These are phyloP conservation scores for Xylaria sp. DNA, from an alignment of 495 filamentous ascomycete species.

Conservation along the genomic window DNA sequence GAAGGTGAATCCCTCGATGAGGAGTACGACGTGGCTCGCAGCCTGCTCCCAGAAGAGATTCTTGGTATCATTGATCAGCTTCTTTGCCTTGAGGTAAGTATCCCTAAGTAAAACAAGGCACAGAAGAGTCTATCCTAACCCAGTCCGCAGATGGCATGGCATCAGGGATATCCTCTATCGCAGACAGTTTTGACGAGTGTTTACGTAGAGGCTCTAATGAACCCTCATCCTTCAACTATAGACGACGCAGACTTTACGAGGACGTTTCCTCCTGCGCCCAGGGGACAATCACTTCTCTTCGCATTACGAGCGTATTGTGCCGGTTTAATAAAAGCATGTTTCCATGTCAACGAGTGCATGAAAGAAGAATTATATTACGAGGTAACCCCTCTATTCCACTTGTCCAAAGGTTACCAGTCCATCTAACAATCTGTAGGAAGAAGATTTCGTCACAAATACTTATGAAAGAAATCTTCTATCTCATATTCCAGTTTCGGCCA, in stretches of 20 bases:
- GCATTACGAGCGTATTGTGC: constrained; percentile 88
- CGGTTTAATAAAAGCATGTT: constrained; percentile 82
- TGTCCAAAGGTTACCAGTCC: neutral
- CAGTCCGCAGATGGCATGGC: constrained; percentile 84
- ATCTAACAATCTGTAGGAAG: constrained; percentile 69
- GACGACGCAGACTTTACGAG: constrained; percentile 73
- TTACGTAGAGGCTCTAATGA: constrained; percentile 85
- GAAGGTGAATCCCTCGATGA: constrained; percentile 82
- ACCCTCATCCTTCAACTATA: constrained; percentile 68
- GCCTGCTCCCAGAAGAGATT: constrained; percentile 77
- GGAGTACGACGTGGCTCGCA: constrained; percentile 77
- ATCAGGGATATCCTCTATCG: constrained; percentile 90
- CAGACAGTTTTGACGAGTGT: constrained; percentile 95
- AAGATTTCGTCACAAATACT: constrained; percentile 91
- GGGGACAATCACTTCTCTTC: constrained; percentile 61
- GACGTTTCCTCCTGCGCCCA: constrained; percentile 33
- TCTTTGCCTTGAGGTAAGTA: constrained; percentile 80
- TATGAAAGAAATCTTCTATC: constrained; percentile 81
- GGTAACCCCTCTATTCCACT: constrained; percentile 50
- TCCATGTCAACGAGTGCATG: constrained; percentile 76
- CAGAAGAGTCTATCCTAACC: neutral
- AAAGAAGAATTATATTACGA: constrained; percentile 85
- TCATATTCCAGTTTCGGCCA: constrained; percentile 61
- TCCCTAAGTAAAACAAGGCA: neutral
- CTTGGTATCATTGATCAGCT: constrained; percentile 95